Base-by-base conservation (phyloP, 306 rosid genomes). In the Quercus agrifolia region DNA sequence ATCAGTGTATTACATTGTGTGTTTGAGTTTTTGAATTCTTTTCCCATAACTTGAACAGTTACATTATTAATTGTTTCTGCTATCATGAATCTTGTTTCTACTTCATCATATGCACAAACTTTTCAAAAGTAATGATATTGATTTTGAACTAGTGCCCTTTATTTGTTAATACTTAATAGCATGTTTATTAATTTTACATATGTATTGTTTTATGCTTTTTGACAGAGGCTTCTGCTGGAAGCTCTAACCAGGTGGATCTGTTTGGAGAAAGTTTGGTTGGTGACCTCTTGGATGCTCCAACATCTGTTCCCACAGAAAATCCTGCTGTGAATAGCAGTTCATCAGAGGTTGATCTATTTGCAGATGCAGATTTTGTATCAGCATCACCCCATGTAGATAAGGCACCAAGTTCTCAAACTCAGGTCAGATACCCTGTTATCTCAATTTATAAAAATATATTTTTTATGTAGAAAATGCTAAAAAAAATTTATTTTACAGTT, bases 261-360 rank as follows among this genome's bases (percentile, higher is more conserved):
- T 90, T 93, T 86, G 98, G 90, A 81, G 86, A 83, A 76, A 90
- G 85, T 87, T 89, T 93, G 88, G 81, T 96, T 54, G 97, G 94
- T 57, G 98, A 93, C 82, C 89, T 96, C 87, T 80, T 96, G 88
- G 99, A 91, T 85, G 91, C 87, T 85, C 97, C 99, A 46, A 69
- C 89, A 20, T 79, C 97, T 74, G 88, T 75, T 84, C 80, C 94
- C 41, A 74, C 90, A 67, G 94, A 86, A 84, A 89, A 91, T 81
- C 73, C 84, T 46, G 87, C 77, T 27, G 57, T 78, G 75, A 74
- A 74, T 81, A 80, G 67, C 57, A 61, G 86, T 79, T 82, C 83
- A 67, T 33, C 98, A 5, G 96, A 89, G 78, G 94, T 90, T 76
- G 99, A 96, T 90, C 93, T 93, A 77, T 96, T 96, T 90, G 98